Evolutionary conservation across 108 stramenopile species (phyloP).

Genomic region (Stephanodiscus triporus): DNA sequence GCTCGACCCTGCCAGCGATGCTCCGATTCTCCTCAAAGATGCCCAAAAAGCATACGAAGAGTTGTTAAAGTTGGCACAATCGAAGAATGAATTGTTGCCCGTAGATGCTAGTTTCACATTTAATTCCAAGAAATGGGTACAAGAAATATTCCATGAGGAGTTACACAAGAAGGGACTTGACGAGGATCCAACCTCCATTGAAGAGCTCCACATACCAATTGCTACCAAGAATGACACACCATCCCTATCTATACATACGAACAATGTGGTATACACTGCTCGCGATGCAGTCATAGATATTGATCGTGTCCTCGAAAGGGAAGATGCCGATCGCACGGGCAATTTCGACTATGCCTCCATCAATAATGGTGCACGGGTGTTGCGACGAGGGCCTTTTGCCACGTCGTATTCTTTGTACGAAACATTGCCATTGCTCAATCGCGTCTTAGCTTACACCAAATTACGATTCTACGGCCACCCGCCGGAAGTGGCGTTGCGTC

Average conservation of each 20-base stretch:
- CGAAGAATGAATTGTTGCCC: conserved; percentile 18
- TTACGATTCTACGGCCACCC: conserved; percentile 82
- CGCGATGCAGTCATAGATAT: conserved; percentile 43
- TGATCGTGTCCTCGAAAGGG: conserved; percentile 57
- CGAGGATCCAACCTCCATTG: conserved; percentile 6
- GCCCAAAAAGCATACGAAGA: conserved; percentile 27
- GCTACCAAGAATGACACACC: conserved; percentile 4
- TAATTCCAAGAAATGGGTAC: conserved; percentile 29
- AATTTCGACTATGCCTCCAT: conserved; percentile 68
- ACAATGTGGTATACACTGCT: conserved; percentile 21
- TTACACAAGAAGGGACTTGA: conserved; percentile 36
- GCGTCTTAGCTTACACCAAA: conserved; percentile 53
- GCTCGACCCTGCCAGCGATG: conserved; percentile 36
- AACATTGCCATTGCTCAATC: conserved; percentile 67
- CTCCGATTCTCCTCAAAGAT: conserved; percentile 35
- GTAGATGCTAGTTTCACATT: conserved; percentile 15
- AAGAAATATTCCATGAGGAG: conserved; percentile 43
- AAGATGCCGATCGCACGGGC: conserved; percentile 74
- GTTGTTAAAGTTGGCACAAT: conserved; percentile 32
- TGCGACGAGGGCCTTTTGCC: conserved; percentile 57
- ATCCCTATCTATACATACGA: conserved; percentile 3
- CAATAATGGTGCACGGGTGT: conserved; percentile 61
- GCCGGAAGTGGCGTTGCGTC: conserved; percentile 74
- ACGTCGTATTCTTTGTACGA: conserved; percentile 76
- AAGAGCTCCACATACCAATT: conserved; percentile 10